Percentiles rank a stretch among this genome's conserved stretches.
Conservation (phyloP, 352 stramenopile species). For the Pythium vanterpoolii region DNA sequence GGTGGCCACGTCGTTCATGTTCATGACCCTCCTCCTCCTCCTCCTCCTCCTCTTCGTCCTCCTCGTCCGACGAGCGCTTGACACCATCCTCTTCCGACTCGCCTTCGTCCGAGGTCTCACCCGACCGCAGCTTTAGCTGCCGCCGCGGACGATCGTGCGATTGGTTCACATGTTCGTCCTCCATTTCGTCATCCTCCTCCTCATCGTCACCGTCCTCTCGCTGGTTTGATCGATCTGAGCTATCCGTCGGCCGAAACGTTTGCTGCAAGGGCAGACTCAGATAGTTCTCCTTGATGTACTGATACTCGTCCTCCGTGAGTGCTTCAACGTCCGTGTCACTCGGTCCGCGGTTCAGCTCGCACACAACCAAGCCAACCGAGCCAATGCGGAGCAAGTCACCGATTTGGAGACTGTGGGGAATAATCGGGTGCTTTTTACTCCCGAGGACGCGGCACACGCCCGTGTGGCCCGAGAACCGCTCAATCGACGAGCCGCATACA, state of each 20-base stretch:
- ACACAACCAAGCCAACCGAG: conserved; percentile 91
- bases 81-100: conserved; percentile 74
- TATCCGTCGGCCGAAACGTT: conserved; percentile 69
- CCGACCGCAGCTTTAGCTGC: conserved; percentile 28
- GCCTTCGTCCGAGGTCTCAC: conserved; percentile 74
- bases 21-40: conserved; percentile 6
- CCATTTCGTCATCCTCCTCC: conserved; percentile 35
- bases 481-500: conserved; percentile 82
- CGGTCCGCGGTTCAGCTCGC: conserved; percentile 79
- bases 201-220: conserved; percentile 32
- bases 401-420: conserved; percentile 67
- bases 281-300: conserved; percentile 87
- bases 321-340: conserved; percentile 66
- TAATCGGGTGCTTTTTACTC: conserved; percentile 83
- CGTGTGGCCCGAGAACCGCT: conserved; percentile 90
- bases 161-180: conserved; percentile 30
- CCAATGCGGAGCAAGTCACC: conserved; percentile 87
- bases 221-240: conserved; percentile 23
- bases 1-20: neutral
- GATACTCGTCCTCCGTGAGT: conserved; percentile 82
- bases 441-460: conserved; percentile 88
- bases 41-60: conserved; percentile 17
- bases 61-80: conserved; percentile 19
- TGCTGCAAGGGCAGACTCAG: conserved; percentile 78
- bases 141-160: conserved; percentile 14